Base-by-base conservation (phyloP, 2,329 filamentous ascomycete species). In the Lasiodiplodia citricola region DNA sequence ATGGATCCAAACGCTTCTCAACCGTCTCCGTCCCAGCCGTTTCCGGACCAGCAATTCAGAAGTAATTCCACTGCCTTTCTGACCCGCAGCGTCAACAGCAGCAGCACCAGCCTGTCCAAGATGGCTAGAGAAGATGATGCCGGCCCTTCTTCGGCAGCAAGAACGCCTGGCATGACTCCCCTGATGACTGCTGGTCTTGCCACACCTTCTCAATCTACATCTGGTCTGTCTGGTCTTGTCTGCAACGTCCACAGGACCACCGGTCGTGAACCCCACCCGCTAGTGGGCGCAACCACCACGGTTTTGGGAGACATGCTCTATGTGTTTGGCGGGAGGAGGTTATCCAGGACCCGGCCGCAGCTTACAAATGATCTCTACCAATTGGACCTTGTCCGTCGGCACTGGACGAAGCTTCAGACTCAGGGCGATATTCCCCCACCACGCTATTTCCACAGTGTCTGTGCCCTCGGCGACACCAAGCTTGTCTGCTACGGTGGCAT, bases 401-500 rank as follows among this genome's bases (percentile, higher is more conserved):
- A 98, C 80, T 99, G 96, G 96, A 93, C 91, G 14, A 97, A 94
- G 78, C 79, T 98, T 28, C 92, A 97, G 66, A 90, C 92, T 0
- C 87, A 85, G 35, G 96, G 96, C 55, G 94, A 98, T 74, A 84
- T 96, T 47, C 96, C 96, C 1, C 92, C 94, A 2, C 93, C 96
- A 10, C 88, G 96, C 70, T 99, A 99, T 79, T 99, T 99, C 73
- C 96, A 99, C 83, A 98, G 94, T 72, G 92, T 98, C 79, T 99
- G 96, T 78, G 88, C 93, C 1, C 83, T 99, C 2, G 96, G 96
- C 25, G 96, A 98, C 77, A 95, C 93, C 2, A 99, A 98, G 80
- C 86, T 99, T 79, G 95, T 99, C 3, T 98, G 95, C 80, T 99
- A 98, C 80, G 96, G 96, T 69, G 96, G 96, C 73, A 99, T 99